Evolutionary conservation across 306 rosid genomes (phyloP).

Genomic region (Parietaria judaica): DNA sequence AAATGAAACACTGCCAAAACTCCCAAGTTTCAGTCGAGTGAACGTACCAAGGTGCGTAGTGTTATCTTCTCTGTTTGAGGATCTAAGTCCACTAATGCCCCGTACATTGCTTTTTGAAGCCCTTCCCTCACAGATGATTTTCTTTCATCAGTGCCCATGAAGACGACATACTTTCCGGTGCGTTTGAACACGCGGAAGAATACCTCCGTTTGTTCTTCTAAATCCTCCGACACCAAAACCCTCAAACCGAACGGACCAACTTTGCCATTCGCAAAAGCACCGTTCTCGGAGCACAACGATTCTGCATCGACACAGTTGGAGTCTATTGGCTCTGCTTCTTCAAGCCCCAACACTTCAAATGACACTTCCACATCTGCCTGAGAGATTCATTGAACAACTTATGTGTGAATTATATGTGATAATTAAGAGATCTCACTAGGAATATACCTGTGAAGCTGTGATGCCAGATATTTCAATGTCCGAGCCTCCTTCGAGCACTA

Average conservation of each 20-base stretch:
- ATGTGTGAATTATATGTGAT: neutral
- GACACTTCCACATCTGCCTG: slow-evolving; percentile 55
- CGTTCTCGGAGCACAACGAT: slow-evolving; percentile 33
- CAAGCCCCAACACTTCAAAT: slow-evolving; percentile 32
- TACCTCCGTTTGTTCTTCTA: slow-evolving; percentile 44
- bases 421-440: too few relatives aligned
- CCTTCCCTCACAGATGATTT: slow-evolving; percentile 51
- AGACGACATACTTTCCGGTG: slow-evolving; percentile 30
- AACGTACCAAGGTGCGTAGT: slow-evolving; percentile 57
- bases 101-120: slow-evolving; percentile 45
- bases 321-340: slow-evolving; percentile 34
- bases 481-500: slow-evolving; percentile 29
- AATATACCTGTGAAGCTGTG: slow-evolving; percentile 51
- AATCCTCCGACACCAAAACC: slow-evolving; percentile 47
- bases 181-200: slow-evolving; percentile 39
- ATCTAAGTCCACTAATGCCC: slow-evolving; percentile 44
- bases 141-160: slow-evolving; percentile 73
- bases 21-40: too few relatives aligned
- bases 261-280: slow-evolving; percentile 27
- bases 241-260: slow-evolving; percentile 57
- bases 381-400: neutral
- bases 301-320: slow-evolving; percentile 36
- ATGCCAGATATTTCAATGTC: slow-evolving; percentile 39
- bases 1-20: too few relatives aligned
- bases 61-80: slow-evolving; percentile 30